Evolutionary conservation across 495 filamentous ascomycete genomes (phyloP).

Genomic region (Immersiella caudata): DNA sequence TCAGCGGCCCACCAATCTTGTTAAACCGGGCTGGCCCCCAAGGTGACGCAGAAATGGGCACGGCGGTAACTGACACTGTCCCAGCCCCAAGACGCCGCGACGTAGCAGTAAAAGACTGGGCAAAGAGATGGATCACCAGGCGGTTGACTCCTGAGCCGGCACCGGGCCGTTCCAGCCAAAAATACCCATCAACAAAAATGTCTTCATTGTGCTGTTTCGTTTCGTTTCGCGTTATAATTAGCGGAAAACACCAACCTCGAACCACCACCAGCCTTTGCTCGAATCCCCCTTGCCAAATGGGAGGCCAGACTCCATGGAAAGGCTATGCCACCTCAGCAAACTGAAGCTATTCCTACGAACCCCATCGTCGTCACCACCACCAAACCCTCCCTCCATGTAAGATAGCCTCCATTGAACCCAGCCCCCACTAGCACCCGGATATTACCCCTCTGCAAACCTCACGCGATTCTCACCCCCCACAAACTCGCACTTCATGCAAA

Average conservation of each 20-base stretch:
- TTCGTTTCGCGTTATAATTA: slow-evolving; percentile 11
- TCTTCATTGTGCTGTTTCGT: neutral
- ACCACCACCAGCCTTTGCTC: too few relatives aligned
- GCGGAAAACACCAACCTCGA: neutral
- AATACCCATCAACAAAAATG: neutral
- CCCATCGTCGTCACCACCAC: neutral
- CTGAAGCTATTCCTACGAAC: neutral
- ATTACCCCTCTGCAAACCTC: neutral
- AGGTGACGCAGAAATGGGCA: neutral
- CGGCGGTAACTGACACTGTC: slow-evolving; percentile 13
- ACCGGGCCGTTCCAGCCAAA: neutral
- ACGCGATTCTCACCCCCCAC: slow-evolving; percentile 3
- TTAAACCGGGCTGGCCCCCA: too few relatives aligned
- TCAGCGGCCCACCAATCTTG: neutral
- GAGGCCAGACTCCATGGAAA: too few relatives aligned
- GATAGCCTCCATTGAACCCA: neutral
- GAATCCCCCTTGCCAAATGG: too few relatives aligned
- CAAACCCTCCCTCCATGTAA: too few relatives aligned
- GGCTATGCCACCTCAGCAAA: neutral
- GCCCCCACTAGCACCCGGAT: neutral
- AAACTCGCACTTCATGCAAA: slow-evolving; percentile 4
- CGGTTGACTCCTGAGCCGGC: neutral
- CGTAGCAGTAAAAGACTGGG: slow-evolving; percentile 2
- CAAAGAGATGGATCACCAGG: neutral
- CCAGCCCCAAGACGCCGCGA: neutral